phyloP scores from a whole-genome alignment of 768 basidiomycete species.

The Favolaschia claudopus region DNA sequence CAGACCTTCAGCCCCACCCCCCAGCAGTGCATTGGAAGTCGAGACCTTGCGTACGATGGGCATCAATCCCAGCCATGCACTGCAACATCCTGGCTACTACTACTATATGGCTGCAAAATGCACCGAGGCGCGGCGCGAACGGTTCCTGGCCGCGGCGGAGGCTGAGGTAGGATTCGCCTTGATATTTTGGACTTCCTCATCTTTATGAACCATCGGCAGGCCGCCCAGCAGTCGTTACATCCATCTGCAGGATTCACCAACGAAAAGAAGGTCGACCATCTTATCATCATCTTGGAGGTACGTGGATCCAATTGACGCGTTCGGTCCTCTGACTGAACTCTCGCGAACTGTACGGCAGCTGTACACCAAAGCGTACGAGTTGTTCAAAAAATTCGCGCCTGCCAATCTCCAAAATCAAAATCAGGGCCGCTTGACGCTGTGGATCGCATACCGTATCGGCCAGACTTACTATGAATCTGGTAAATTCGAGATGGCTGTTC shows the following conservation, averaged over 20 bases:
- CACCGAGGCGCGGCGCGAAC: conserved; percentile 75
- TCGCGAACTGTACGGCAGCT: conserved; percentile 56
- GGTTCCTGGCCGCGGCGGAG: conserved; percentile 67
- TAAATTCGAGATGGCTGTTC: conserved; percentile 88
- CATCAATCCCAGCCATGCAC: conserved; percentile 78
- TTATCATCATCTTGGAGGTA: conserved; percentile 84
- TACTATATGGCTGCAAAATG: conserved; percentile 90
- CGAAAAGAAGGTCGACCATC: conserved; percentile 93
- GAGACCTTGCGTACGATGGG: conserved; percentile 71
- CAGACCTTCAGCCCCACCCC: conserved; percentile 26
- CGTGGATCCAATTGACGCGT: conserved; percentile 14
- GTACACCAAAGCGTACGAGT: conserved; percentile 92
- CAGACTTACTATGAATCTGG: conserved; percentile 82
- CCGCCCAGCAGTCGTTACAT: conserved; percentile 43
- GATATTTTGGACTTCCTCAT: not conserved
- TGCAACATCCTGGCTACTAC: conserved; percentile 94
- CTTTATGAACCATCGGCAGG: conserved; percentile 15
- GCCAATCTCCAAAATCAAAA: conserved; percentile 48
- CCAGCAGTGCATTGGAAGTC: conserved; percentile 48
- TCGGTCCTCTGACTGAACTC: not conserved
- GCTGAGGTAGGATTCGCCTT: conserved; percentile 54
- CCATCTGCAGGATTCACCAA: conserved; percentile 80
- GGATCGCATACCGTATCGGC: conserved; percentile 91
- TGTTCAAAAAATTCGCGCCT: conserved; percentile 82
- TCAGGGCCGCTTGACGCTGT: conserved; percentile 86